A percentile compares a stretch with the other conserved stretches of the same genome.
These are phyloP conservation scores for Arthroderma uncinatum DNA, from an alignment of 2,329 filamentous ascomycete species.

Conservation along the genomic window DNA sequence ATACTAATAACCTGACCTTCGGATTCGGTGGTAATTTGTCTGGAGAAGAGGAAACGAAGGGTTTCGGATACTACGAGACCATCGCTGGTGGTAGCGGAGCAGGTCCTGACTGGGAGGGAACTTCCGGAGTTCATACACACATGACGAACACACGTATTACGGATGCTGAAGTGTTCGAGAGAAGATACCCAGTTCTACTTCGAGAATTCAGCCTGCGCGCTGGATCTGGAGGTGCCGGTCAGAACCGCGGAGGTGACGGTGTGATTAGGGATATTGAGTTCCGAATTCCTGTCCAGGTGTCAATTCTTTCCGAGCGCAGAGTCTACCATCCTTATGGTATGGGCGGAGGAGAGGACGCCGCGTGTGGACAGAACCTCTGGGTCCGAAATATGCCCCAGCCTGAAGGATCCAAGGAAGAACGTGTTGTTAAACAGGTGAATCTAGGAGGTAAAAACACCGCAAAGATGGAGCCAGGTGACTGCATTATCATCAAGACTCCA, in stretches of 20 bases:
- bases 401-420: conserved; percentile 18
- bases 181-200: conserved; percentile 63
- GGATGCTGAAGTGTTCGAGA: conserved; percentile 67
- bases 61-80: conserved; percentile 74
- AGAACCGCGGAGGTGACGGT: conserved; percentile 62
- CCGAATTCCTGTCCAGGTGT: conserved; percentile 62
- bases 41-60: conserved; percentile 44
- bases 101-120: conserved; percentile 60
- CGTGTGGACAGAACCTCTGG: conserved; percentile 75
- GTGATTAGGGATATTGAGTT: conserved; percentile 73
- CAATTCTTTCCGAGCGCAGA: conserved; percentile 61
- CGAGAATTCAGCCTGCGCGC: conserved; percentile 55
- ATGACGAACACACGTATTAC: conserved; percentile 84
- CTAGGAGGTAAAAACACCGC: conserved; percentile 25
- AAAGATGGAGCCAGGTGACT: conserved; percentile 27
- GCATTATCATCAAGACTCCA: conserved; percentile 30
- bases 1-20: conserved; percentile 69
- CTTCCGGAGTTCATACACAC: conserved; percentile 66
- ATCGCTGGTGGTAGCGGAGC: conserved; percentile 69
- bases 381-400: conserved; percentile 54
- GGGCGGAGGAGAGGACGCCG: conserved; percentile 63
- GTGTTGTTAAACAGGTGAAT: conserved; percentile 20
- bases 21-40: conserved; percentile 58
- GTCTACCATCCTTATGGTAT: conserved; percentile 69
- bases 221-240: conserved; percentile 54